Evolutionary conservation across 176 grass and related monocot genomes (phyloP), one percentile per base, ranked within the genome.

Genomic region (Aechmea fasciata): DNA sequence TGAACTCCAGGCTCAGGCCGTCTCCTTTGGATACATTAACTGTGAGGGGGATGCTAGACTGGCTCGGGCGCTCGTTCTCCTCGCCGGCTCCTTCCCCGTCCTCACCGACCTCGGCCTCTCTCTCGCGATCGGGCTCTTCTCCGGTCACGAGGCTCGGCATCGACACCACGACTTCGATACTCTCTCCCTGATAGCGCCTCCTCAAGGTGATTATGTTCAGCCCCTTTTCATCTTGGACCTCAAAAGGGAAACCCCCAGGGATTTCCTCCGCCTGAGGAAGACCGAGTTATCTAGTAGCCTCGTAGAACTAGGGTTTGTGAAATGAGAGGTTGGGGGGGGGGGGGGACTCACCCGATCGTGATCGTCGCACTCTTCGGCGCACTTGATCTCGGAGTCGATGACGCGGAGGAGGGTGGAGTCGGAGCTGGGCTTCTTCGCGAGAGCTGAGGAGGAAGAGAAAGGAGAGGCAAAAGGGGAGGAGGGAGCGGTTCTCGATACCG

Each of bases 81-180:
- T 82, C 77, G 29, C 72, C 83, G 22, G 77, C 64, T 3, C 77
- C 33, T 3, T 66, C 18, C n/a, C 67, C 24, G 19, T 68, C 51
- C 1, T 57, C 26, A 47, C 47, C 64, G 47, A 57, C 17, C n/a
- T 77, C 52, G n/a, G 5, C 19, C 29, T 15, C 33, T 23, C 9
- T 19, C 2, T 83, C 76, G 57, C 78, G 57, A 51, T 96, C 84
- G 18, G 86, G 76, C 52, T 93, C 94, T 22, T 99, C 90, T 11
- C 90, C 89, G 8, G 84, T 93, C 65, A 93, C 72, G 9, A 93
- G 81, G 72, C 75, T 99, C 22, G 90, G 89, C 94, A 99, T 93
- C n/a, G 83, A 83, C 76, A 90, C 94, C 0, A 90, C 10, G 28
- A 93, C 79, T 65, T 93, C 67, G 1, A 99, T 82, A 15, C 78